Percentiles rank a stretch among this genome's conserved stretches.
Conservation (phyloP, 2,329 filamentous ascomycete genomes). For the Acrocalymma vagum region DNA sequence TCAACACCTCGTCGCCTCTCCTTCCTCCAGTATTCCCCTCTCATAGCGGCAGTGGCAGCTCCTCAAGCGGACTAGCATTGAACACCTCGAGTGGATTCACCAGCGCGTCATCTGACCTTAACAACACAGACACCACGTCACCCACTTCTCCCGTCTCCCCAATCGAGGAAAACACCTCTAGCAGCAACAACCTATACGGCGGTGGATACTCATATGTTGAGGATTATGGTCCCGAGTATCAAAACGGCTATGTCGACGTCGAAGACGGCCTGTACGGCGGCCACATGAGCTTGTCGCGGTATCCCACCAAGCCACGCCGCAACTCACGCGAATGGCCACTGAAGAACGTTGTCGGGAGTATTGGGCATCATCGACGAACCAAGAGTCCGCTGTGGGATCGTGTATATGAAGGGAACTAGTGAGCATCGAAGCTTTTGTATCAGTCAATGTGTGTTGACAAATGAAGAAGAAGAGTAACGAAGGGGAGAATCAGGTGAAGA, state of each 20-base stretch:
- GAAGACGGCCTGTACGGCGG: slow-evolving; percentile 42
- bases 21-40: too few relatives aligned
- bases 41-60: slow-evolving; percentile 10
- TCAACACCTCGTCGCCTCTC: too few relatives aligned
- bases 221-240: slow-evolving; percentile 42
- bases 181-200: slow-evolving; percentile 31
- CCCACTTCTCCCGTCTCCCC: slow-evolving; percentile 15
- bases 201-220: slow-evolving; percentile 38
- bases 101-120: slow-evolving; percentile 16
- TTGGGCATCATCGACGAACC: slow-evolving; percentile 24
- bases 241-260: slow-evolving; percentile 23
- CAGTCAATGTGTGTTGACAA: too few relatives aligned
- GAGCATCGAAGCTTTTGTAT: too few relatives aligned
- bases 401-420: slow-evolving; percentile 39
- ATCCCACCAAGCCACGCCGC: slow-evolving; percentile 25
- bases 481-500: too few relatives aligned
- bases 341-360: slow-evolving; percentile 23
- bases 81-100: slow-evolving; percentile 14
- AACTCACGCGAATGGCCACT: slow-evolving; percentile 41
- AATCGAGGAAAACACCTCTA: slow-evolving; percentile 11
- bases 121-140: slow-evolving; percentile 22
- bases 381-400: slow-evolving; percentile 43
- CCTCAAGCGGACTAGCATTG: slow-evolving; percentile 4
- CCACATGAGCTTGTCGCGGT: slow-evolving; percentile 33
- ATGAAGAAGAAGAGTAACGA: too few relatives aligned